These are phyloP conservation scores for Phytophthora tentaculata DNA, from an alignment of 352 stramenopile genomes.

Conservation along the genomic window DNA sequence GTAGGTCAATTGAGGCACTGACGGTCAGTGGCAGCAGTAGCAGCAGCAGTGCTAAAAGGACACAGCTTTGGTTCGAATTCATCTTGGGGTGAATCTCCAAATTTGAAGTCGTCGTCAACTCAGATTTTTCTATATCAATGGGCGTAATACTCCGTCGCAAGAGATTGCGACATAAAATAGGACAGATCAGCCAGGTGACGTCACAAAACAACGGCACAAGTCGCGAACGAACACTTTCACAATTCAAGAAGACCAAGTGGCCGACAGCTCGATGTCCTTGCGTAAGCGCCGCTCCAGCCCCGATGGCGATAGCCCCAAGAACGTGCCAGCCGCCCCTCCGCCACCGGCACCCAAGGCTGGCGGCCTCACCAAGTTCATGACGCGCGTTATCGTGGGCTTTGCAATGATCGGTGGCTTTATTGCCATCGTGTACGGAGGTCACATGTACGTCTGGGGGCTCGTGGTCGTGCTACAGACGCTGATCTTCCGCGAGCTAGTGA, in stretches of 20 bases:
- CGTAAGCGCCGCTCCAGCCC: constrained; percentile 57
- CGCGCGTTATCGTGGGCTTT: constrained; percentile 74
- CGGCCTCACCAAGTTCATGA: constrained; percentile 71
- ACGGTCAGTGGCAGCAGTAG: constrained; percentile 30
- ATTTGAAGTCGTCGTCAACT: constrained; percentile 9
- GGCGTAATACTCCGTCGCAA: background rate
- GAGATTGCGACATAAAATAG: constrained; percentile 1
- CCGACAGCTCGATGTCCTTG: constrained; percentile 26
- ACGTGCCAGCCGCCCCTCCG: constrained; percentile 11
- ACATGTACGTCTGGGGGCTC: constrained; percentile 85
- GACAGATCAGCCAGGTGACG: background rate
- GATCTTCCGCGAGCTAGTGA: constrained; percentile 98
- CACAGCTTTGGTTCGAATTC: constrained; percentile 10
- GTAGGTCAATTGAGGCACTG: constrained; percentile 19
- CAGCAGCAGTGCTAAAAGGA: constrained; percentile 1
- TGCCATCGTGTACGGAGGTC: constrained; percentile 78
- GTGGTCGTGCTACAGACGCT: constrained; percentile 89
- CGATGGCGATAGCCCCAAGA: constrained; percentile 26
- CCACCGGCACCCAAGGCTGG: constrained; percentile 30
- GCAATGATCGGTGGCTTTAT: constrained; percentile 79
- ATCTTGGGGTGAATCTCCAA: constrained; percentile 26
- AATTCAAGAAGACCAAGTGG: constrained; percentile 6
- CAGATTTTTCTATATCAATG: background rate
- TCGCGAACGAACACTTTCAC: constrained; percentile 7
- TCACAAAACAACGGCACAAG: constrained; percentile 7